Percentiles rank a stretch among this genome's conserved stretches.
Evolutionary conservation across 768 basidiomycete species (phyloP).

Genomic region (Cystobasidium onofrii): DNA sequence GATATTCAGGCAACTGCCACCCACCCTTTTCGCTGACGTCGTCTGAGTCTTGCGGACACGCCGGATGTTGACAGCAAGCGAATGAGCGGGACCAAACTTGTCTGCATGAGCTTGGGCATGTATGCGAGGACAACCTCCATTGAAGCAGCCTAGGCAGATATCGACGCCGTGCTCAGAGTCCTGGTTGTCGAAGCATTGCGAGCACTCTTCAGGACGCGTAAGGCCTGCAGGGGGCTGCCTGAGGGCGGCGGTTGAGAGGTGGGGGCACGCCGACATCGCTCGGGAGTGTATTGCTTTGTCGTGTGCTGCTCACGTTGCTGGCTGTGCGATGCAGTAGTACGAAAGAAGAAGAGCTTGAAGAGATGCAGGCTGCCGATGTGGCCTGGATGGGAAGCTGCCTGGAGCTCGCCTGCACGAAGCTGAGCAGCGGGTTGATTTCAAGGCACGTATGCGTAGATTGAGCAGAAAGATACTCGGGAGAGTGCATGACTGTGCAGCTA

Average conservation of each 20-base stretch:
- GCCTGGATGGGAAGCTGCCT: too few species aligned
- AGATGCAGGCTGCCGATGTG: too few species aligned
- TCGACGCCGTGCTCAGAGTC: constrained; percentile 69
- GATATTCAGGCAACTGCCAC: not conserved
- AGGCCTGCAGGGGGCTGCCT: not conserved
- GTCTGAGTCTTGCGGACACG: constrained; percentile 55
- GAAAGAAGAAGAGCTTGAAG: too few species aligned
- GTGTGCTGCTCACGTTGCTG: too few species aligned
- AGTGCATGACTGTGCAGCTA: too few species aligned
- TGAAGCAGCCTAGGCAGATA: constrained; percentile 87
- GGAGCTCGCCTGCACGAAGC: too few species aligned
- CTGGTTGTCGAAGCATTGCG: constrained; percentile 94
- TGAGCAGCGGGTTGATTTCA: too few species aligned
- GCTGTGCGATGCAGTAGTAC: too few species aligned
- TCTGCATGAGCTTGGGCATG: constrained; percentile 67
- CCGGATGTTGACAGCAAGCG: constrained; percentile 69
- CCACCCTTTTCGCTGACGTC: not conserved
- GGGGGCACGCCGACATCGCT: not conserved
- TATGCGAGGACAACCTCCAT: constrained; percentile 74
- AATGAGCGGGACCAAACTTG: constrained; percentile 59
- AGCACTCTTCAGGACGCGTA: constrained; percentile 67
- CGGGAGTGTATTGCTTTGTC: too few species aligned
- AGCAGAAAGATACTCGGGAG: too few species aligned
- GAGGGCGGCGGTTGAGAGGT: not conserved
- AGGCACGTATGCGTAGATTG: too few species aligned